A percentile compares a stretch with the other conserved stretches of the same genome.
phyloP scores from a whole-genome alignment of 495 filamentous ascomycete species.

The Tuber indicum region DNA sequence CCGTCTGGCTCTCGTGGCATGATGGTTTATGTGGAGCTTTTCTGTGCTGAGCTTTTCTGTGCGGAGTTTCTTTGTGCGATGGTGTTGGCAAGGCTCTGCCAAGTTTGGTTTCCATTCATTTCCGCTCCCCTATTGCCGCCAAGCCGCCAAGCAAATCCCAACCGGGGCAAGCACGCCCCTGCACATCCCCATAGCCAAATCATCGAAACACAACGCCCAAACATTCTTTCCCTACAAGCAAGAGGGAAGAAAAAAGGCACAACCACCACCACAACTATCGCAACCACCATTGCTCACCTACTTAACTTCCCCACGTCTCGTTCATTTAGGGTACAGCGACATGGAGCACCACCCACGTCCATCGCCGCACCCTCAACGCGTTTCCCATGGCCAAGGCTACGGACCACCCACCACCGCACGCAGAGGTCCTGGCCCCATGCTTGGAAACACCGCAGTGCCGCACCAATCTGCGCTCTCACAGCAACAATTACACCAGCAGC shows the following conservation, averaged over 20 bases:
- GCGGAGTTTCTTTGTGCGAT: background rate
- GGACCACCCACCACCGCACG: slow-evolving; percentile 29
- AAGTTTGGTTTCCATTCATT: background rate
- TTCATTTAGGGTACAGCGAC: background rate
- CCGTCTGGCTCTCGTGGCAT: slow-evolving; percentile 12
- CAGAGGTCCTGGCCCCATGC: slow-evolving; percentile 52
- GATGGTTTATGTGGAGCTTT: background rate
- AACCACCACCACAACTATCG: background rate
- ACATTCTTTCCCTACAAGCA: background rate
- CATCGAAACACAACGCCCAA: background rate
- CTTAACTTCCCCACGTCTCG: background rate
- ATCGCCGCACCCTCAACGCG: slow-evolving; percentile 23
- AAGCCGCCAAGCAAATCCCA: background rate
- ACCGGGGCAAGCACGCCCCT: background rate
- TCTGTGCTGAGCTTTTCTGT: background rate
- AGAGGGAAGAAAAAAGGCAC: background rate
- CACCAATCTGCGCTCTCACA: slow-evolving; percentile 49
- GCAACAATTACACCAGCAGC: slow-evolving; percentile 53
- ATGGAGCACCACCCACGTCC: slow-evolving; percentile 31
- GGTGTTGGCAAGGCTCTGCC: background rate
- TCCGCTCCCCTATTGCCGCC: background rate
- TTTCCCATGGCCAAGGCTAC: slow-evolving; percentile 20
- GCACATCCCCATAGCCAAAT: background rate
- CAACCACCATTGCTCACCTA: background rate
- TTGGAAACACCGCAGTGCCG: slow-evolving; percentile 44